phyloP scores from a whole-genome alignment of 805 yeast genomes.

The Nematodospora valgi region DNA sequence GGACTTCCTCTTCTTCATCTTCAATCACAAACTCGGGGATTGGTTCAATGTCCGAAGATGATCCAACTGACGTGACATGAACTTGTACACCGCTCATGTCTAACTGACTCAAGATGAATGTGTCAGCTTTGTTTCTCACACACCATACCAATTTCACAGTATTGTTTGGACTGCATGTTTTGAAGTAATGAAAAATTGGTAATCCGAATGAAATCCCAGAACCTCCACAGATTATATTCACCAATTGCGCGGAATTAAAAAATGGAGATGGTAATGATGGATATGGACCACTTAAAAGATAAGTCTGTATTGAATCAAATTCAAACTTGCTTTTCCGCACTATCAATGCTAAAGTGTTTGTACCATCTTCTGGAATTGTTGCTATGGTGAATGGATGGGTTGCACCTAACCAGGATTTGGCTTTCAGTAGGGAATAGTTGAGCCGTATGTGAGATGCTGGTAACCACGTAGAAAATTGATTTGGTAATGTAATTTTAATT shows the following conservation, averaged over 20 bases:
- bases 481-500: constrained; percentile 18
- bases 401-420: constrained; percentile 44
- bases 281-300: constrained; percentile 28
- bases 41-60: background rate
- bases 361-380: constrained; percentile 36
- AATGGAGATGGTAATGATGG: constrained; percentile 44
- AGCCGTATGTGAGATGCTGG: constrained; percentile 63
- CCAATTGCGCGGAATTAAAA: constrained; percentile 47
- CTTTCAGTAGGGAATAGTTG: constrained; percentile 28
- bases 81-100: constrained; percentile 31
- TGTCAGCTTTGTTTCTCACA: constrained; percentile 43
- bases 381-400: constrained; percentile 69
- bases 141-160: constrained; percentile 53
- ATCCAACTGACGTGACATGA: constrained; percentile 31
- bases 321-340: constrained; percentile 30
- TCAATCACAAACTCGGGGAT: constrained; percentile 8
- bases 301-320: constrained; percentile 11
- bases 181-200: constrained; percentile 46
- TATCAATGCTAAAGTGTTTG: constrained; percentile 36
- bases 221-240: constrained; percentile 64
- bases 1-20: constrained; percentile 14
- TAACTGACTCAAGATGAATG: constrained; percentile 41
- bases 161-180: constrained; percentile 15
- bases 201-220: constrained; percentile 67
- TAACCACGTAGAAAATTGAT: constrained; percentile 20